Evolutionary conservation across 1,284 basidiomycete species (phyloP).

Genomic region (Schizophyllum amplum): DNA sequence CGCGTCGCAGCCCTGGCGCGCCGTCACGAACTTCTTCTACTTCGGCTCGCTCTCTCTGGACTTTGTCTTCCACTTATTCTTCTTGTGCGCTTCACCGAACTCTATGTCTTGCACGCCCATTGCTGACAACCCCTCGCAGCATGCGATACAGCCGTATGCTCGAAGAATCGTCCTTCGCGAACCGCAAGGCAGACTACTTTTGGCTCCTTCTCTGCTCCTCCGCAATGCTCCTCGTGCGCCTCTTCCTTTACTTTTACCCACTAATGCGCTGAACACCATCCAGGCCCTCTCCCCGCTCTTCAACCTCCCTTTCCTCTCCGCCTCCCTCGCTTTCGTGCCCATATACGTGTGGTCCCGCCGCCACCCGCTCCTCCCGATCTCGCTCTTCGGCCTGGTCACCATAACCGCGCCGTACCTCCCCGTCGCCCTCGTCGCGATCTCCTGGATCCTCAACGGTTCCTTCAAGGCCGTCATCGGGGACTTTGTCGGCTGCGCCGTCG

Average conservation of each 20-base stretch:
- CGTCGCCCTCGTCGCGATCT: conserved; percentile 80
- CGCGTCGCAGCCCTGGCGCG: conserved; percentile 69
- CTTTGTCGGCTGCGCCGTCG: conserved; percentile 82
- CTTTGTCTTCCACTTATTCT: conserved; percentile 95
- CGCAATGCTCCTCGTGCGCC: conserved; percentile 70
- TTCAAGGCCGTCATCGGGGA: conserved; percentile 83
- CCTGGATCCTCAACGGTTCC: conserved; percentile 85
- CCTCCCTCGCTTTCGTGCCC: conserved; percentile 84
- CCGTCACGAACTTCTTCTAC: conserved; percentile 90
- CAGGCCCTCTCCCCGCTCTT: conserved; percentile 79
- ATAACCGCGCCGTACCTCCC: conserved; percentile 96
- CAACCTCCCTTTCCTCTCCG: conserved; percentile 86
- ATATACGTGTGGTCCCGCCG: conserved; percentile 96
- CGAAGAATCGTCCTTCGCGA: conserved; percentile 92
- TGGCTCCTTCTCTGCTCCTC: conserved; percentile 84
- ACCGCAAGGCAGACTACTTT: conserved; percentile 86
- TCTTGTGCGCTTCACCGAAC: conserved; percentile 63
- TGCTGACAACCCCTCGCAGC: conserved; percentile 30
- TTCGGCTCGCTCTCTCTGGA: conserved; percentile 93
- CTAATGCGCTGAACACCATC: conserved; percentile 6
- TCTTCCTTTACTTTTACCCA: not conserved
- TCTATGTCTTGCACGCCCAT: not conserved
- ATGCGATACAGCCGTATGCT: conserved; percentile 96
- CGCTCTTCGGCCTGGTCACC: conserved; percentile 89
- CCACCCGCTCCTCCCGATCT: conserved; percentile 91